Evolutionary conservation across 2,329 filamentous ascomycete species (phyloP).

Genomic region (Xylaria sp.): DNA sequence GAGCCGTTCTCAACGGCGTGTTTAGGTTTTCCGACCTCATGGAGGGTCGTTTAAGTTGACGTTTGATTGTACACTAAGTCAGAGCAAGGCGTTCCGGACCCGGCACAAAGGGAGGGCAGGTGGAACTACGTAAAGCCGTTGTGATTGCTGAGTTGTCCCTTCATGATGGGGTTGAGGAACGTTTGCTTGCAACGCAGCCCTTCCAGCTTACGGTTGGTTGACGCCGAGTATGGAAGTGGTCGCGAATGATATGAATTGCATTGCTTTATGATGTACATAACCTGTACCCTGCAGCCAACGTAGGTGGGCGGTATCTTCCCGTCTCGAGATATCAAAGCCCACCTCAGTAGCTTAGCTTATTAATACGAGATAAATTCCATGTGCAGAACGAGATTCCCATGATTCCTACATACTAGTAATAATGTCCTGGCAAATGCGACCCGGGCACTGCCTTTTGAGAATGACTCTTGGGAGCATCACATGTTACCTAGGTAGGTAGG

Average conservation of each 20-base stretch:
- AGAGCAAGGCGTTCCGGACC: conserved; percentile 22
- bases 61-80: conserved; percentile 16
- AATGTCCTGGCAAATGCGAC: too few species aligned
- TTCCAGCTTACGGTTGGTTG: background rate
- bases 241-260: background rate
- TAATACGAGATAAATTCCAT: too few species aligned
- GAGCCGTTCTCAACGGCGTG: conserved; percentile 4
- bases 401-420: too few species aligned
- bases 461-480: too few species aligned
- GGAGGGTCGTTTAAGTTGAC: conserved; percentile 11
- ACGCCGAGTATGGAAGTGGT: background rate
- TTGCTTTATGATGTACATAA: background rate
- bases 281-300: too few species aligned
- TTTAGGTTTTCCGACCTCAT: conserved; percentile 8
- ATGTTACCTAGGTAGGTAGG: too few species aligned
- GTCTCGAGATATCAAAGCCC: too few species aligned
- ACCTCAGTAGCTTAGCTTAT: too few species aligned
- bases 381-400: too few species aligned
- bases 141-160: background rate
- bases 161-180: background rate
- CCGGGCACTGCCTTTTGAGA: too few species aligned
- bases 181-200: background rate
- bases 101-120: conserved; percentile 11
- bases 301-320: too few species aligned
- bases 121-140: conserved; percentile 2